Percentiles rank a stretch among this genome's conserved stretches.
These are phyloP conservation scores for Kazachstania bromeliacearum DNA, from an alignment of 805 yeast genomes.

Conservation along the genomic window DNA sequence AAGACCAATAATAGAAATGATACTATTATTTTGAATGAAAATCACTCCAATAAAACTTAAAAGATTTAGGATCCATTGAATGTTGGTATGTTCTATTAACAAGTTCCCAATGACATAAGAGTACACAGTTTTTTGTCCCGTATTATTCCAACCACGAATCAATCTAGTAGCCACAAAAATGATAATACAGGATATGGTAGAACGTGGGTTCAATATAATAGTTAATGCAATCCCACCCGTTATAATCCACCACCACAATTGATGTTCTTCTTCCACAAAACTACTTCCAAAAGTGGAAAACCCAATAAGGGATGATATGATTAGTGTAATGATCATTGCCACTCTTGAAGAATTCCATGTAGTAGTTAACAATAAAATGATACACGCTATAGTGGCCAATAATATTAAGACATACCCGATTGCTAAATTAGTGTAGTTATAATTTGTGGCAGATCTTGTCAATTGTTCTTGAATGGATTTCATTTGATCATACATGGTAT, in stretches of 20 bases:
- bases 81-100: slow-evolving; percentile 27
- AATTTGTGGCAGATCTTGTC: slow-evolving; percentile 61
- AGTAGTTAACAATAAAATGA: not conserved
- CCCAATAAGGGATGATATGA: slow-evolving; percentile 34
- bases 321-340: slow-evolving; percentile 4
- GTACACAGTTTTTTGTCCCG: slow-evolving; percentile 73
- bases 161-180: slow-evolving; percentile 38
- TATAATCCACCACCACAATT: slow-evolving; percentile 82
- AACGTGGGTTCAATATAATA: not conserved
- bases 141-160: slow-evolving; percentile 75
- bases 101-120: slow-evolving; percentile 40
- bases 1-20: slow-evolving; percentile 35
- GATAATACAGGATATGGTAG: slow-evolving; percentile 7
- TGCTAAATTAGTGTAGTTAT: slow-evolving; percentile 45
- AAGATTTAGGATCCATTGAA: slow-evolving; percentile 42
- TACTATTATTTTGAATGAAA: not conserved
- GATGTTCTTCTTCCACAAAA: slow-evolving; percentile 91
- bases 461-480: slow-evolving; percentile 39
- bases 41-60: slow-evolving; percentile 30
- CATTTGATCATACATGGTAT: slow-evolving; percentile 32
- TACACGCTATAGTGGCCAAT: slow-evolving; percentile 7
- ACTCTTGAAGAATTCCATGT: too few relatives aligned
- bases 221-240: slow-evolving; percentile 26
- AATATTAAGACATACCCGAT: slow-evolving; percentile 19
- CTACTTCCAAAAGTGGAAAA: slow-evolving; percentile 74